Evolutionary conservation across 2,329 filamentous ascomycete species (phyloP), one percentile per base, ranked within the genome.

Genomic region (Arthrobotrys pseudoclavata): DNA sequence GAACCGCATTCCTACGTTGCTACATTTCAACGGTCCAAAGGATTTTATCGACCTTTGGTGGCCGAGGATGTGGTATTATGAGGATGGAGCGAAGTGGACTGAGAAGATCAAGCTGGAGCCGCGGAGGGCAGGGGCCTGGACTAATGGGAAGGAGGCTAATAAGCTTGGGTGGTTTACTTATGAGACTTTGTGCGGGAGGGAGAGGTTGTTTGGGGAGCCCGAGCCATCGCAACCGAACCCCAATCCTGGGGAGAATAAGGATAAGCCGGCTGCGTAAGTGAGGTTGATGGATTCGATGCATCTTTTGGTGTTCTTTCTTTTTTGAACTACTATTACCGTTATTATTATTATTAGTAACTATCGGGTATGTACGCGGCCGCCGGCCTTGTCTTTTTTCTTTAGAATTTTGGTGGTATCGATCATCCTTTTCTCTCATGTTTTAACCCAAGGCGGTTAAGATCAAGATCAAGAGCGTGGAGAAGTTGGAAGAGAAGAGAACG

Each of bases 11-110:
- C 70, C 76, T 0, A 69, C 76, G 31, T 47, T 79, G 15, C 24
- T 79, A n/a, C 76, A 79, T 20, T 79, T 79, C 53, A 79, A 79
- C 45, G 76, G 76, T 3, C 70, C 70, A 2, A 79, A 79, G 62
- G 47, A 53, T 24, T 75, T 75, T 42, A 70, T 79, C 24, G 71
- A 79, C 13, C 60, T 76, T 5, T 79, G 76, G 76, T 79, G 70
- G 71, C 69, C 69, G 24, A 45, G 70, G 9, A 79, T 79, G 76
- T 79, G 76, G 76, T 79, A 74, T 29, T 79, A 71, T 24, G 75
- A 67, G 7, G 63, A 68, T 42, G 74, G 74, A 1, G 66, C 57
- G 7, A 66, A 69, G 22, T 76, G 72, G 72, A 76, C 72, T 3
- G 15, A 63, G 29, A 69, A 66, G 60, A 66, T 76, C 31, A 70